These are phyloP conservation scores for Vitis hybrid DNA, from an alignment of 177 flowering plant species.

Conservation along the genomic window DNA sequence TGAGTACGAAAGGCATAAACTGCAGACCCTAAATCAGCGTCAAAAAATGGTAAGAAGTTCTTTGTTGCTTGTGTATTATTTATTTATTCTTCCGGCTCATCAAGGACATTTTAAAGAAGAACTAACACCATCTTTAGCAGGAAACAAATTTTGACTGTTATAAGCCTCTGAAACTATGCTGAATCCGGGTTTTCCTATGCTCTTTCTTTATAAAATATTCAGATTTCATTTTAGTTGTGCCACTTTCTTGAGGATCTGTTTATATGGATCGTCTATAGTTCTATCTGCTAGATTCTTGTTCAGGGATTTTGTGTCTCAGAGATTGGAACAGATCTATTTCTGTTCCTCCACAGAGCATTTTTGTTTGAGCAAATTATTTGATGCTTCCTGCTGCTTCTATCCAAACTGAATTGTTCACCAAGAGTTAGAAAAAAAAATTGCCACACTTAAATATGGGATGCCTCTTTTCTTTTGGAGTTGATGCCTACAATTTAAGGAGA, in stretches of 20 bases:
- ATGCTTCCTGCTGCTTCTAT: not conserved
- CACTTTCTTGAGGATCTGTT: not conserved
- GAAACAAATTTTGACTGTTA: not conserved
- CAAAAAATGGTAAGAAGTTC: constrained; percentile 74
- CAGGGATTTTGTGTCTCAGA: not conserved
- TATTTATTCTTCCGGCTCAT: not conserved
- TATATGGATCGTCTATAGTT: not conserved
- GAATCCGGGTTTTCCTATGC: not conserved
- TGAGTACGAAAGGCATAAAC: constrained; percentile 94
- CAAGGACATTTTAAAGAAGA: not conserved
- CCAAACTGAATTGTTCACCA: not conserved
- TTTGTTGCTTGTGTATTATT: not conserved
- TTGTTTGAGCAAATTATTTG: not conserved
- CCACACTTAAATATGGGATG: not conserved
- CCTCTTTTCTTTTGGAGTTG: not conserved
- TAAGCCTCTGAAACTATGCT: not conserved
- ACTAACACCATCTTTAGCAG: too few relatives aligned
- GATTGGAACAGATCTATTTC: not conserved
- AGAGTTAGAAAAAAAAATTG: not conserved
- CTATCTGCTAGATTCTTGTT: not conserved
- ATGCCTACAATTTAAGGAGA: not conserved
- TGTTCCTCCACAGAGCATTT: not conserved
- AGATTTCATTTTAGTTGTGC: not conserved
- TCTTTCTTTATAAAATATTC: not conserved
- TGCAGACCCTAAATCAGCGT: constrained; percentile 95